These are phyloP conservation scores for Mortierella sp. DNA, from an alignment of 371 early-diverging fungal species.

Conservation along the genomic window DNA sequence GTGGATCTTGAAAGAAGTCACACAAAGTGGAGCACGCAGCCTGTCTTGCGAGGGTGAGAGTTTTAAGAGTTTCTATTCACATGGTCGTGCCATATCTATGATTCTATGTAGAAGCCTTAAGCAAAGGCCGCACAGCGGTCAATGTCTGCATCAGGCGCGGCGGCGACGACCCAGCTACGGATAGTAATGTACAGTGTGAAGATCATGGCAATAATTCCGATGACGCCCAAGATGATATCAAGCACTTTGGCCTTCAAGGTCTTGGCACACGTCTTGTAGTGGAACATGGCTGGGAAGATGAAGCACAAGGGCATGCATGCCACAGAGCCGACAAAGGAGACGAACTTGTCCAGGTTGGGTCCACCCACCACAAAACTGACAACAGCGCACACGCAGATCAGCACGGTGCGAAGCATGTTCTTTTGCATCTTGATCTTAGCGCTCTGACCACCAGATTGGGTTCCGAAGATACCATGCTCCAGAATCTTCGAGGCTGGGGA, in stretches of 20 bases:
- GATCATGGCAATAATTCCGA: conserved; percentile 79
- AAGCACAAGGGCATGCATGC: conserved; percentile 71
- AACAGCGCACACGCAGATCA: conserved; percentile 64
- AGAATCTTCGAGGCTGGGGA: conserved; percentile 80
- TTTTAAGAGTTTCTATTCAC: too few species aligned
- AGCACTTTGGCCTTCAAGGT: conserved; percentile 42
- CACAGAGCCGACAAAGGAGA: conserved; percentile 66
- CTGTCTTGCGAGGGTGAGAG: too few species aligned
- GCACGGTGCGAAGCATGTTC: conserved; percentile 64
- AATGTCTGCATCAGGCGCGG: conserved; percentile 34
- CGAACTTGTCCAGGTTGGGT: conserved; percentile 77
- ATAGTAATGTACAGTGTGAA: conserved; percentile 84
- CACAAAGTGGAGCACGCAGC: too few species aligned
- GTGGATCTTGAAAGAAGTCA: too few species aligned
- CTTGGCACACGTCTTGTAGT: conserved; percentile 64
- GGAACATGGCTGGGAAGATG: conserved; percentile 82
- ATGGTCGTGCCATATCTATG: too few species aligned
- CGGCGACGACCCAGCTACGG: conserved; percentile 63
- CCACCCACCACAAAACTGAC: conserved; percentile 70
- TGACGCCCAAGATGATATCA: conserved; percentile 72
- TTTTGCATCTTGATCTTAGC: conserved; percentile 72
- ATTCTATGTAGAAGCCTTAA: neutral
- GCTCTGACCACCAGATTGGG: conserved; percentile 52
- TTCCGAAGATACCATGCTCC: conserved; percentile 66
- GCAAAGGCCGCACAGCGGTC: conserved; percentile 42